Percentiles rank a stretch among this genome's conserved stretches.
Evolutionary conservation across 352 stramenopile genomes (phyloP).

Genomic region (Halophytophthora batemanensis): DNA sequence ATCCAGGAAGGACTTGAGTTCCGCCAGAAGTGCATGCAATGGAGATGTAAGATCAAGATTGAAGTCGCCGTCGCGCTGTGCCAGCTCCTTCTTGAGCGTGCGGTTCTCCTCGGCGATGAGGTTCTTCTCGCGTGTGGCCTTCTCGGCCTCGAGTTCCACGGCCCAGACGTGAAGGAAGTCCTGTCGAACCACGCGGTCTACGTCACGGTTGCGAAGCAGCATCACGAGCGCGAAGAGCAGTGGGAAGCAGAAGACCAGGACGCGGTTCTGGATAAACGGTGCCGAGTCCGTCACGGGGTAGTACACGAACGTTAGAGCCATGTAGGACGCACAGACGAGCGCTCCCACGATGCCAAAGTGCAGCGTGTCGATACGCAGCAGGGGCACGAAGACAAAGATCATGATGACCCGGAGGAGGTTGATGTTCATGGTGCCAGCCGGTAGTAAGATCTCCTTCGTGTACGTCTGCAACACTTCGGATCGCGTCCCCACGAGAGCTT

Average conservation of each 20-base stretch:
- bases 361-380: constrained; percentile 72
- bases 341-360: constrained; percentile 60
- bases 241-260: constrained; percentile 71
- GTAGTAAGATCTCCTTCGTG: constrained; percentile 62
- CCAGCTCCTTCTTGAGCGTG: constrained; percentile 73
- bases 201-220: constrained; percentile 68
- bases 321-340: constrained; percentile 59
- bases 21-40: constrained; percentile 61
- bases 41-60: constrained; percentile 75
- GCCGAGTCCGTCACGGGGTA: constrained; percentile 58
- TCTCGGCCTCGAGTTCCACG: constrained; percentile 70
- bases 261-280: constrained; percentile 63
- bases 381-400: constrained; percentile 68
- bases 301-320: constrained; percentile 54
- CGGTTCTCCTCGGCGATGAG: constrained; percentile 81
- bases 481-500: constrained; percentile 47
- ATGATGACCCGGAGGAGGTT: constrained; percentile 77
- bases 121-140: constrained; percentile 69
- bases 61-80: constrained; percentile 67
- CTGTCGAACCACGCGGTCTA: constrained; percentile 73
- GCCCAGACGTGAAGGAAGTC: constrained; percentile 80
- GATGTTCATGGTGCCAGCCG: constrained; percentile 75
- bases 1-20: constrained; percentile 77
- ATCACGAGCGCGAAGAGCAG: constrained; percentile 64
- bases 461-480: constrained; percentile 57